Percentiles rank a stretch among this genome's conserved stretches.
These are phyloP conservation scores for Coleophoma cylindrospora DNA, from an alignment of 2,329 filamentous ascomycete genomes.

Conservation along the genomic window DNA sequence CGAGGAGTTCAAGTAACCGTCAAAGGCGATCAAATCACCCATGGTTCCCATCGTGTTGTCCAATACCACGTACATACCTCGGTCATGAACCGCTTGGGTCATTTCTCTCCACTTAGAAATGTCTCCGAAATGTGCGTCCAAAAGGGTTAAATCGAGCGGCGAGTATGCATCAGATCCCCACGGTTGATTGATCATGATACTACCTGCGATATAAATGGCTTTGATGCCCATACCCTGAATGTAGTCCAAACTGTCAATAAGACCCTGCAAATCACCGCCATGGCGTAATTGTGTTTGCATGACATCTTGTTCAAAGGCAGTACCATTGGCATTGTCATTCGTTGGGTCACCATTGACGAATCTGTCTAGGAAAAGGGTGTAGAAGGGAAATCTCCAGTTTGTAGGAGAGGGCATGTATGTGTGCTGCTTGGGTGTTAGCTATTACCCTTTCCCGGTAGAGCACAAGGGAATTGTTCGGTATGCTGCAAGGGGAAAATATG, in stretches of 20 bases:
- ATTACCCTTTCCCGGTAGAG: too few relatives aligned
- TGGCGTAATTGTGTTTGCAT: constrained; percentile 55
- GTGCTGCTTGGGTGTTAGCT: constrained; percentile 27
- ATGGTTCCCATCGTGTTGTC: constrained; percentile 63
- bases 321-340: constrained; percentile 58
- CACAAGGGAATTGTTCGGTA: background rate
- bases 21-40: constrained; percentile 58
- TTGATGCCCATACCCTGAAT: constrained; percentile 61
- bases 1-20: constrained; percentile 53
- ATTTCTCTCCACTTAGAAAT: constrained; percentile 51
- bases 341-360: constrained; percentile 59
- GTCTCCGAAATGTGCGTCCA: constrained; percentile 58
- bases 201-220: constrained; percentile 58
- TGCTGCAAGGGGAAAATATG: background rate
- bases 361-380: constrained; percentile 57
- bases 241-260: constrained; percentile 58
- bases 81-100: constrained; percentile 52
- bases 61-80: constrained; percentile 60
- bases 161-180: constrained; percentile 57
- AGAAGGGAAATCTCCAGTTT: constrained; percentile 62
- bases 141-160: constrained; percentile 54
- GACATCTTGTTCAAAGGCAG: constrained; percentile 54
- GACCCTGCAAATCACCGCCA: constrained; percentile 53
- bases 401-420: constrained; percentile 47
- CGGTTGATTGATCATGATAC: constrained; percentile 56